phyloP scores from a whole-genome alignment of 768 basidiomycete species.

The Calocybe gangraenosa region DNA sequence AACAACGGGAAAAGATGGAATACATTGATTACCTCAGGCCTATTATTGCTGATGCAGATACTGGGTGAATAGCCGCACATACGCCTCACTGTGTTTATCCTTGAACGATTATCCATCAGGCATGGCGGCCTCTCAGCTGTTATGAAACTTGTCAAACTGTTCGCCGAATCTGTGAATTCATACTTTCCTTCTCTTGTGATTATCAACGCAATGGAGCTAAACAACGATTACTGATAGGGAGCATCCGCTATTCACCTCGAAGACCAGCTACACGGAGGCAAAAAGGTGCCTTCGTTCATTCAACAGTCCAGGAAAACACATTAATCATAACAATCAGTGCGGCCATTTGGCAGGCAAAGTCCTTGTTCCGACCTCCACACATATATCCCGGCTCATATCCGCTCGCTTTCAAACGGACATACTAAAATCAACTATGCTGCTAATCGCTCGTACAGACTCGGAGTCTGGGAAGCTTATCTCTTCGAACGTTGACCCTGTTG shows the following conservation, averaged over 20 bases:
- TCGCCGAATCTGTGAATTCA: constrained; percentile 77
- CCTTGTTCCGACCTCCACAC: constrained; percentile 85
- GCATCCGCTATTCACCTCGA: constrained; percentile 90
- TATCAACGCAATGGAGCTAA: constrained; percentile 1
- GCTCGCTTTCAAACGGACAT: constrained; percentile 90
- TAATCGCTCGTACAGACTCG: constrained; percentile 91
- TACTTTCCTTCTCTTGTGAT: not conserved
- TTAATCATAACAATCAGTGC: constrained; percentile 39
- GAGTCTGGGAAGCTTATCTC: constrained; percentile 84
- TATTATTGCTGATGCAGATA: constrained; percentile 93
- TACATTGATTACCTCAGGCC: constrained; percentile 88
- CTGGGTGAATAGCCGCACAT: constrained; percentile 54
- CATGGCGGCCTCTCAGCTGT: constrained; percentile 92
- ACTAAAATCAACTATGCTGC: constrained; percentile 80
- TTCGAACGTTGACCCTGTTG: constrained; percentile 75
- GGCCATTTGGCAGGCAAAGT: constrained; percentile 92
- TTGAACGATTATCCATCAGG: constrained; percentile 33
- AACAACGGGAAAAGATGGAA: constrained; percentile 64
- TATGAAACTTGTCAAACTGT: constrained; percentile 91
- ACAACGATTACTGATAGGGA: constrained; percentile 40
- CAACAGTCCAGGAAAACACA: not conserved
- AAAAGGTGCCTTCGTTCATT: constrained; percentile 51
- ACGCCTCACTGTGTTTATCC: not conserved
- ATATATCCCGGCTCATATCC: constrained; percentile 79
- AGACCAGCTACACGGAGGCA: constrained; percentile 92